Conservation (phyloP, 805 yeast species). For the Blastobotrys americana region DNA sequence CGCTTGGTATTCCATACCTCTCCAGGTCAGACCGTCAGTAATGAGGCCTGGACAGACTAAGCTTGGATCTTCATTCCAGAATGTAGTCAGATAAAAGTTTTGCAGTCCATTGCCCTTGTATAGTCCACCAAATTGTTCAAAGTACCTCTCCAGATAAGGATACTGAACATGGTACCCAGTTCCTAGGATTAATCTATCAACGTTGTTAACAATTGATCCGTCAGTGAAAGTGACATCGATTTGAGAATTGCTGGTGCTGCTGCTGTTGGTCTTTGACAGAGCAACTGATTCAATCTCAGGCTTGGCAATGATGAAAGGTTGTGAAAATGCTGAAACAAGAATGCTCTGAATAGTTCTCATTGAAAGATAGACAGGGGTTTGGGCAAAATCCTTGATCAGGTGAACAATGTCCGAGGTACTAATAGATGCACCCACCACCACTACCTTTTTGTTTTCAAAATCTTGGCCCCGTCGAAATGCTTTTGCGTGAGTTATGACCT, state of each 20-base stretch:
- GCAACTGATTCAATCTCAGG: slow-evolving; percentile 7
- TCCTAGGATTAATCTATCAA: slow-evolving; percentile 31
- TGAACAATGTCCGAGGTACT: slow-evolving; percentile 67
- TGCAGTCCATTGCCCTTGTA: slow-evolving; percentile 28
- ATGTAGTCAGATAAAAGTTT: slow-evolving; percentile 34
- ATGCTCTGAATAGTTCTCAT: slow-evolving; percentile 3
- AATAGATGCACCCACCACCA: slow-evolving; percentile 66
- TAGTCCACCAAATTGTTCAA: slow-evolving; percentile 10
- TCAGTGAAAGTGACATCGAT: slow-evolving; percentile 14
- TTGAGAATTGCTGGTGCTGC: slow-evolving; percentile 1
- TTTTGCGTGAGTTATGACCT: slow-evolving; percentile 47
- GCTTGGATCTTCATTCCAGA: slow-evolving; percentile 34
- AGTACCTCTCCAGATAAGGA: slow-evolving; percentile 25
- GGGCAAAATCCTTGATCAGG: slow-evolving; percentile 29
- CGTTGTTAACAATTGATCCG: slow-evolving; percentile 18
- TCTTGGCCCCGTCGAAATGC: slow-evolving; percentile 42
- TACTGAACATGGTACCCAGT: slow-evolving; percentile 36
- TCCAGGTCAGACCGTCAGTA: slow-evolving; percentile 11
- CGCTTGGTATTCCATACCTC: slow-evolving; percentile 13
- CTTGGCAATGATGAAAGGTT: slow-evolving; percentile 13
- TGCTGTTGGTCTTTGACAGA: too few relatives aligned
- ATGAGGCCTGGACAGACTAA: slow-evolving; percentile 21
- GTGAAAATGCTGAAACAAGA: slow-evolving; percentile 8
- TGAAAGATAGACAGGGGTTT: slow-evolving; percentile 9
- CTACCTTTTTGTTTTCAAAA: slow-evolving; percentile 38